phyloP scores from a whole-genome alignment of 805 yeast species.

The Metschnikowia koreensis region DNA sequence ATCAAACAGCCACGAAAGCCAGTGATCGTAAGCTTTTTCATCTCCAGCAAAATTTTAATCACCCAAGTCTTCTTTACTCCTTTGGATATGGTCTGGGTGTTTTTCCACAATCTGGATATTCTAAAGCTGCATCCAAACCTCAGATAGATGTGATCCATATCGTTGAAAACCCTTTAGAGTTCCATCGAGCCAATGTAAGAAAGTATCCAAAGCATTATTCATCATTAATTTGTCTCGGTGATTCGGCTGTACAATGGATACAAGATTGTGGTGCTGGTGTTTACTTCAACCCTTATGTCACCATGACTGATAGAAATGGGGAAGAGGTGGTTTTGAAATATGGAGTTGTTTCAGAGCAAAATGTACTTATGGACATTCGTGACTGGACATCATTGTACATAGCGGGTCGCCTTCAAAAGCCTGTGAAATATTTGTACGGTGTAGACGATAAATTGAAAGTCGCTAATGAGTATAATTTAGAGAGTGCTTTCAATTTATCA shows the following conservation, averaged over 20 bases:
- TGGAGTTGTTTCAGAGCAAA: slow-evolving; percentile 72
- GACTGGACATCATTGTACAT: slow-evolving; percentile 84
- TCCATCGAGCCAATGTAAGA: slow-evolving; percentile 72
- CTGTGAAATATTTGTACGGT: slow-evolving; percentile 73
- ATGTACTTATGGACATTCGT: slow-evolving; percentile 64
- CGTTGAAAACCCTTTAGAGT: slow-evolving; percentile 68
- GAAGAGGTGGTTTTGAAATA: slow-evolving; percentile 59
- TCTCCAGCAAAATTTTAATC: slow-evolving; percentile 9
- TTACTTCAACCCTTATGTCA: slow-evolving; percentile 88
- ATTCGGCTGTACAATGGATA: slow-evolving; percentile 42
- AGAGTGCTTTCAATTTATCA: slow-evolving; percentile 73
- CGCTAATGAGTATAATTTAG: slow-evolving; percentile 72
- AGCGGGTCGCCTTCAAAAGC: slow-evolving; percentile 93
- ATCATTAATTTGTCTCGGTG: slow-evolving; percentile 45
- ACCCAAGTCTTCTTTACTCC: slow-evolving; percentile 70
- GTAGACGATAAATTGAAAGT: slow-evolving; percentile 50
- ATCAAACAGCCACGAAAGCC: not conserved
- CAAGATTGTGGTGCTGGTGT: slow-evolving; percentile 84
- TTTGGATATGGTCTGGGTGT: slow-evolving; percentile 97
- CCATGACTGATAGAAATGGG: slow-evolving; percentile 45
- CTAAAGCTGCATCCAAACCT: slow-evolving; percentile 39
- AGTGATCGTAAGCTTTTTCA: slow-evolving; percentile 3
- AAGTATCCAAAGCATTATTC: slow-evolving; percentile 80
- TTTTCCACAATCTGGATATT: slow-evolving; percentile 60
- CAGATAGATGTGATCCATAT: slow-evolving; percentile 87